Conservation (phyloP, 2,329 filamentous ascomycete genomes). For the Pseudogymnoascus sp. region DNA sequence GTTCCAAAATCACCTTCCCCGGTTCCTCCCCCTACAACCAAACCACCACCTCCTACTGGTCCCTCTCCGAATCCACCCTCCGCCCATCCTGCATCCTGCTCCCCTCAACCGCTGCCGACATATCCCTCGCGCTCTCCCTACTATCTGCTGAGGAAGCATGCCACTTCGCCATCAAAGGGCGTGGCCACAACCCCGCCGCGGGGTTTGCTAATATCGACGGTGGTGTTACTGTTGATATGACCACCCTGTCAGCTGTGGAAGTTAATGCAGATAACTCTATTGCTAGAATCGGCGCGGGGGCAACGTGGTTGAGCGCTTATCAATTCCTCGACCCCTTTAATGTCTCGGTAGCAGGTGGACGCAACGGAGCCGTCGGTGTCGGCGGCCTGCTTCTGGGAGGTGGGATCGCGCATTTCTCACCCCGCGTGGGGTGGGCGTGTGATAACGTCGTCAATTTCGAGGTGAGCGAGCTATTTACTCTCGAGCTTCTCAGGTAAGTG, state of each 20-base stretch:
- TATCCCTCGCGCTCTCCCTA: not conserved
- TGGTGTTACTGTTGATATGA: constrained; percentile 11
- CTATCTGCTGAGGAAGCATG: not conserved
- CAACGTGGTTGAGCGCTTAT: constrained; percentile 8
- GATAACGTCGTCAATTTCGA: constrained; percentile 6
- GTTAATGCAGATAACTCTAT: not conserved
- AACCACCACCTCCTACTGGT: not conserved
- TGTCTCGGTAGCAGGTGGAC: constrained; percentile 3
- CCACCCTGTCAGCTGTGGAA: not conserved
- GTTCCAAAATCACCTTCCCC: constrained; percentile 10
- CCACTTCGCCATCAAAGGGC: constrained; percentile 8
- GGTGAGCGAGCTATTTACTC: not conserved
- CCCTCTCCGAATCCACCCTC: not conserved
- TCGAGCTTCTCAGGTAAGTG: too few relatives aligned
- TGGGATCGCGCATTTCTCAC: constrained; percentile 8
- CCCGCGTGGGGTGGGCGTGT: not conserved
- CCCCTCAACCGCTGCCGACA: not conserved
- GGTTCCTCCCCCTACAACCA: constrained; percentile 9
- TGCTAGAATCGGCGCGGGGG: not conserved
- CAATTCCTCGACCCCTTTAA: not conserved
- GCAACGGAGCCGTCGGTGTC: not conserved
- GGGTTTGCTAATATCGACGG: not conserved
- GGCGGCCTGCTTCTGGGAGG: not conserved
- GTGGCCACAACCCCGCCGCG: not conserved
- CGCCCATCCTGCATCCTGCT: constrained; percentile 2